A percentile compares a stretch with the other conserved stretches of the same genome.
phyloP scores from a whole-genome alignment of 805 yeast genomes.

The Starmerella khaoyaiensis region DNA sequence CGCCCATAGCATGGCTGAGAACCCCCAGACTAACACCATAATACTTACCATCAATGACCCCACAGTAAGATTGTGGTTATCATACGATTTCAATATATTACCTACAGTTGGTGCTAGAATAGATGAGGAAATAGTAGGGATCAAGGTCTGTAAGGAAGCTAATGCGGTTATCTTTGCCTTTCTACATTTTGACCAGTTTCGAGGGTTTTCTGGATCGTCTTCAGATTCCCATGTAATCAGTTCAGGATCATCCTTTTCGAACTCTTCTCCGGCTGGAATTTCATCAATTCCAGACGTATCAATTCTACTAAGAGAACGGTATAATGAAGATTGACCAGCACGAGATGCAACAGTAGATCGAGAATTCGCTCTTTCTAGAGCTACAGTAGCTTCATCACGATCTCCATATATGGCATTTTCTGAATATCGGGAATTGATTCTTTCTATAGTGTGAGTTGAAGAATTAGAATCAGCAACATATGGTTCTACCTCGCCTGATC shows the following conservation, averaged over 20 bases:
- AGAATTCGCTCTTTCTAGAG: constrained; percentile 34
- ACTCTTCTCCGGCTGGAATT: constrained; percentile 39
- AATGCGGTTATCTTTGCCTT: constrained; percentile 36
- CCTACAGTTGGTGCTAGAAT: constrained; percentile 48
- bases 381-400: constrained; percentile 29
- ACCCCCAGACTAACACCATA: constrained; percentile 57
- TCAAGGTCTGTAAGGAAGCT: constrained; percentile 43
- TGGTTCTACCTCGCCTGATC: constrained; percentile 2
- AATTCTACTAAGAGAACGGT: constrained; percentile 17
- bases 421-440: constrained; percentile 13
- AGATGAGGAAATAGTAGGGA: constrained; percentile 52
- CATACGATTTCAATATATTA: constrained; percentile 35
- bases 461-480: no score
- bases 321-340: constrained; percentile 20
- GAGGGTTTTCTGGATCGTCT: constrained; percentile 49
- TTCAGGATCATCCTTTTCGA: constrained; percentile 46
- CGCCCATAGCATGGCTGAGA: constrained; percentile 52
- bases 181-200: constrained; percentile 40
- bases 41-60: constrained; percentile 46
- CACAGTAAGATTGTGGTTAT: constrained; percentile 33
- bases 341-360: constrained; percentile 30
- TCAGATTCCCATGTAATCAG: constrained; percentile 55
- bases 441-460: no score
- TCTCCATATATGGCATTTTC: constrained; percentile 33
- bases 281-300: constrained; percentile 22